phyloP scores from a whole-genome alignment of 2,329 filamentous ascomycete genomes.

The Venturia carpophila region DNA sequence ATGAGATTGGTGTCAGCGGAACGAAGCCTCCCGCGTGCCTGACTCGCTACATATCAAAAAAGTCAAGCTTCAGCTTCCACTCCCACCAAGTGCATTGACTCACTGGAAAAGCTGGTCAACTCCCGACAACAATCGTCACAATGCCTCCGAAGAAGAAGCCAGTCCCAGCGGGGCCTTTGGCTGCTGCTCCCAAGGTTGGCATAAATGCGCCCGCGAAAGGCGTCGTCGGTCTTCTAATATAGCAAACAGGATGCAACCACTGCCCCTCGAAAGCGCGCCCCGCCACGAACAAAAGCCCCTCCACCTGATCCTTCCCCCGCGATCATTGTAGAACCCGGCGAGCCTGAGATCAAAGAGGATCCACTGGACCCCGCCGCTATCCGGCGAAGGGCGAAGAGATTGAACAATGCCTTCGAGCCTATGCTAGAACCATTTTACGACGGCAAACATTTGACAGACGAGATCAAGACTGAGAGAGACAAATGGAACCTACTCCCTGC shows the following conservation, averaged over 20 bases:
- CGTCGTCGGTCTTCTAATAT: background rate
- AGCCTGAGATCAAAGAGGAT: slow-evolving; percentile 15
- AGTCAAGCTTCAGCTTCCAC: background rate
- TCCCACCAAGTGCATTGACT: background rate
- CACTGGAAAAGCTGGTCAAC: background rate
- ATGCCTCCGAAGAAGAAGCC: slow-evolving; percentile 11
- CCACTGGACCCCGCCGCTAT: slow-evolving; percentile 16
- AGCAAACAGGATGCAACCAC: background rate
- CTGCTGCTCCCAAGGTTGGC: slow-evolving; percentile 18
- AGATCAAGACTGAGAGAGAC: slow-evolving; percentile 66
- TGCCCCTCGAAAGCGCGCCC: slow-evolving; percentile 17
- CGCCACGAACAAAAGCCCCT: slow-evolving; percentile 13
- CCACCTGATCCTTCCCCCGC: slow-evolving; percentile 13
- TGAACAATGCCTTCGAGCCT: slow-evolving; percentile 50
- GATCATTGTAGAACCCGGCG: slow-evolving; percentile 18
- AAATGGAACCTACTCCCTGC: slow-evolving; percentile 96
- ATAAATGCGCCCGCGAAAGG: background rate
- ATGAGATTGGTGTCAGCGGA: background rate
- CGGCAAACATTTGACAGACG: slow-evolving; percentile 58
- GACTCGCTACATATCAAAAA: background rate
- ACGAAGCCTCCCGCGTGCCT: background rate
- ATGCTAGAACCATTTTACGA: slow-evolving; percentile 64
- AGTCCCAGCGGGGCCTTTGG: background rate
- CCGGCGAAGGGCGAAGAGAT: slow-evolving; percentile 20
- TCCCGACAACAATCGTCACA: background rate